Conservation (phyloP, 495 filamentous ascomycete species). For the Talaromyces liani region DNA sequence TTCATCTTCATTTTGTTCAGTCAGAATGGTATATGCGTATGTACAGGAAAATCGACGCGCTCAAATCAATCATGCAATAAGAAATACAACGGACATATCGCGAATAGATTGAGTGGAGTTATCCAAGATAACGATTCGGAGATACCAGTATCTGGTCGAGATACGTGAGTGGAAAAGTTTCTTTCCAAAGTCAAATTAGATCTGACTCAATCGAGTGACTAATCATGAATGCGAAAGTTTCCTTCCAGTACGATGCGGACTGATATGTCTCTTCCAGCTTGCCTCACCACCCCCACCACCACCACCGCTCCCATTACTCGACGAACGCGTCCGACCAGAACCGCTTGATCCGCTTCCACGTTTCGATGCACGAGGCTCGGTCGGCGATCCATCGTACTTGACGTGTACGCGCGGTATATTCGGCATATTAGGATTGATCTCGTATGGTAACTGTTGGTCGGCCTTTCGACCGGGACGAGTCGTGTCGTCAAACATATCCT, state of each 20-base stretch:
- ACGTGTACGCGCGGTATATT: not conserved
- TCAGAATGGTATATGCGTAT: not conserved
- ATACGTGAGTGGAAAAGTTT: not conserved
- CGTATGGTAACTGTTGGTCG: not conserved
- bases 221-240: slow-evolving; percentile 1
- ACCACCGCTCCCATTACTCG: not conserved
- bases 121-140: not conserved
- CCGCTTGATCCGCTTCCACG: slow-evolving; percentile 4
- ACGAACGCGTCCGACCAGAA: slow-evolving; percentile 5
- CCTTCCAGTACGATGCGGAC: not conserved
- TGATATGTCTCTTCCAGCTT: not conserved
- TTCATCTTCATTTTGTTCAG: not conserved
- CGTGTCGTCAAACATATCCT: slow-evolving; percentile 23
- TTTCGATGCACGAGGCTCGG: not conserved
- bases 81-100: not conserved
- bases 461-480: not conserved
- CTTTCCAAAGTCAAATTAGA: not conserved
- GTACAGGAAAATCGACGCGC: not conserved
- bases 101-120: not conserved
- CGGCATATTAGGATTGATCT: not conserved
- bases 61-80: not conserved
- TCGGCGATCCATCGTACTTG: not conserved
- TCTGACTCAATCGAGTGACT: not conserved
- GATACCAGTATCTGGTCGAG: not conserved
- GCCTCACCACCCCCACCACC: not conserved